Percentiles rank a stretch among this genome's conserved stretches.
Evolutionary conservation across 176 grass and related monocot species (phyloP).

Genomic region (Puccinellia tenuiflora): DNA sequence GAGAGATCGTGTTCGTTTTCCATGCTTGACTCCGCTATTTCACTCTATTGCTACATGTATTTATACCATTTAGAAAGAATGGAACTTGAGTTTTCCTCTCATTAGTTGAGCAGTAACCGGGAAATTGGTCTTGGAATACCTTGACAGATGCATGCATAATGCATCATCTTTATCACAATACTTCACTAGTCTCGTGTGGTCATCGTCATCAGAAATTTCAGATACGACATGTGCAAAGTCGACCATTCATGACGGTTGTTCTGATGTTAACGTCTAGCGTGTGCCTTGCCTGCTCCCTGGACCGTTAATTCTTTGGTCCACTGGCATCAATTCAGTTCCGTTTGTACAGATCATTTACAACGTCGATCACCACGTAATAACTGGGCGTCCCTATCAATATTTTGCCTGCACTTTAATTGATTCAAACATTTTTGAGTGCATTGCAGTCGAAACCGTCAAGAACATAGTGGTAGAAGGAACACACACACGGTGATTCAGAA

Average conservation of each 20-base stretch:
- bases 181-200: too few species aligned
- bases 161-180: background rate
- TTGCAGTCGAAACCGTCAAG: too few species aligned
- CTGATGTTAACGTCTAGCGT: background rate
- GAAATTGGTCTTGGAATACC: background rate
- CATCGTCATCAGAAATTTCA: background rate
- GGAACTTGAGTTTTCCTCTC: too few species aligned
- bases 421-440: slow-evolving; percentile 12
- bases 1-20: too few species aligned
- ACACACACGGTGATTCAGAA: too few species aligned
- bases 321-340: background rate
- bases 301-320: background rate
- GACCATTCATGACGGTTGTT: background rate
- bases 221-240: background rate
- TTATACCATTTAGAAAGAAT: too few species aligned
- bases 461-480: too few species aligned
- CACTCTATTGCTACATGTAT: too few species aligned
- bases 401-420: background rate
- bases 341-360: background rate
- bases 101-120: background rate
- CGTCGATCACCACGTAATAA: too few species aligned
- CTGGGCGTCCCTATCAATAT: too few species aligned
- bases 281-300: background rate
- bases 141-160: background rate
- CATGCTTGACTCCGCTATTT: too few species aligned